These are phyloP conservation scores for Cadophora malorum DNA, from an alignment of 2,329 filamentous ascomycete genomes.

Conservation along the genomic window DNA sequence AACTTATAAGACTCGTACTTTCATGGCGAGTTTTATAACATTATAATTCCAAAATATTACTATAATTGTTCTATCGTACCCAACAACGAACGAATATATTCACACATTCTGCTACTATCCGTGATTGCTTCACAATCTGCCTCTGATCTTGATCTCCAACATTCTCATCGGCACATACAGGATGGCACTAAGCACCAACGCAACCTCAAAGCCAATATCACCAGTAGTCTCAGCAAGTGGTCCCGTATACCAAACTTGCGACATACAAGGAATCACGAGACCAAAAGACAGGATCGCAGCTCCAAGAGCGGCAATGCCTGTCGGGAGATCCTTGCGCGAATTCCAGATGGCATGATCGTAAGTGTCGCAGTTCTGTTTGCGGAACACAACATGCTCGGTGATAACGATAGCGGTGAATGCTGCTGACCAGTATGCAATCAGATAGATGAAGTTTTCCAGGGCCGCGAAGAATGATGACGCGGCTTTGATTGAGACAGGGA, in stretches of 20 bases:
- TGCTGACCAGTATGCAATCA: slow-evolving; percentile 73
- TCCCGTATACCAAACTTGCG: slow-evolving; percentile 69
- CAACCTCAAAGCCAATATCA: slow-evolving; percentile 70
- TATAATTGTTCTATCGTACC: not conserved
- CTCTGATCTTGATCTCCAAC: slow-evolving; percentile 44
- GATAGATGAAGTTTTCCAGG: slow-evolving; percentile 70
- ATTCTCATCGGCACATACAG: slow-evolving; percentile 52
- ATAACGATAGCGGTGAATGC: slow-evolving; percentile 71
- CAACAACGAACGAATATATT: not conserved
- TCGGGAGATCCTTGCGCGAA: slow-evolving; percentile 60
- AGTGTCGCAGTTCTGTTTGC: slow-evolving; percentile 54
- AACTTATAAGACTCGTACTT: not conserved
- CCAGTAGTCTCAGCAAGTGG: slow-evolving; percentile 68
- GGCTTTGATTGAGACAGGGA: slow-evolving; percentile 62
- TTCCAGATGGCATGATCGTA: slow-evolving; percentile 66
- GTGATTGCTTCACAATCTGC: not conserved
- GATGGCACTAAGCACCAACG: slow-evolving; percentile 56
- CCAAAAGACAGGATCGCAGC: slow-evolving; percentile 60
- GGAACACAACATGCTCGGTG: slow-evolving; percentile 71
- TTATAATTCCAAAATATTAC: not conserved
- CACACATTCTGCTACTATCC: no score
- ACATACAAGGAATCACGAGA: slow-evolving; percentile 71
- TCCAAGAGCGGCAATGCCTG: slow-evolving; percentile 64
- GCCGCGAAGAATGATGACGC: slow-evolving; percentile 59
- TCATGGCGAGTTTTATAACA: not conserved